Evolutionary conservation across 352 stramenopile genomes (phyloP), one percentile per base, ranked within the genome.

Genomic region (Pythium volutum): DNA sequence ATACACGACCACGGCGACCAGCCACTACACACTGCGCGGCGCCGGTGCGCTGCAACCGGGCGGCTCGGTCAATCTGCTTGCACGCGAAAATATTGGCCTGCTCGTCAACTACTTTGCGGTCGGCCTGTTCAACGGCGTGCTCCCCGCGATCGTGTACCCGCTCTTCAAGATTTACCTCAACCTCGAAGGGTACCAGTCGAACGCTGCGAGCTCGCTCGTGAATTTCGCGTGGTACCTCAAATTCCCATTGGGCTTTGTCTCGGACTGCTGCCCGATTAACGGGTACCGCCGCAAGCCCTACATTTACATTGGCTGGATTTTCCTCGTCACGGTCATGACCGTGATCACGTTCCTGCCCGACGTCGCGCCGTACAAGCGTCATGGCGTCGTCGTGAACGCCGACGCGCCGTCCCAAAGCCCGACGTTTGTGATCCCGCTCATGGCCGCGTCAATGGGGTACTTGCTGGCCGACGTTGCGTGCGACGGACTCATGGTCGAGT

Each of bases 401-500:
- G 22, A 58, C 12, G 66, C 60, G 8, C 64, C 41, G n/a, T 42
- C 39, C 12, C 49, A 71, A 5, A 45, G 48, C 18, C 65, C 64
- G 9, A 58, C 67, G 33, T 76, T 76, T 33, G 70, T 86, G 38
- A 66, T 80, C 36, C 67, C 88, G 29, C 74, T 89, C 58, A 71
- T 89, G 36, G 33, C 66, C 10, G 73, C 76, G 34, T 64, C 72
- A 12, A 62, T 84, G 22, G 78, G 78, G 1, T 92, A 89, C 20
- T 51, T 90, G 9, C 54, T 92, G 23, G 77, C 83, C 1, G 82
- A 94, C 39, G 81, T 89, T n/a, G 74, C 75, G 9, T 88, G 79
- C 57, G 84, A 94, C 47, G 82, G 78, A 0, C 51, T 92, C 39
- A 86, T 94, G 77, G 83, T 92, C 55, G 81, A 93, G 73, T 84